A percentile compares a stretch with the other conserved stretches of the same genome.
phyloP scores from a whole-genome alignment of 768 basidiomycete species.

The Lentinus tigrinus region DNA sequence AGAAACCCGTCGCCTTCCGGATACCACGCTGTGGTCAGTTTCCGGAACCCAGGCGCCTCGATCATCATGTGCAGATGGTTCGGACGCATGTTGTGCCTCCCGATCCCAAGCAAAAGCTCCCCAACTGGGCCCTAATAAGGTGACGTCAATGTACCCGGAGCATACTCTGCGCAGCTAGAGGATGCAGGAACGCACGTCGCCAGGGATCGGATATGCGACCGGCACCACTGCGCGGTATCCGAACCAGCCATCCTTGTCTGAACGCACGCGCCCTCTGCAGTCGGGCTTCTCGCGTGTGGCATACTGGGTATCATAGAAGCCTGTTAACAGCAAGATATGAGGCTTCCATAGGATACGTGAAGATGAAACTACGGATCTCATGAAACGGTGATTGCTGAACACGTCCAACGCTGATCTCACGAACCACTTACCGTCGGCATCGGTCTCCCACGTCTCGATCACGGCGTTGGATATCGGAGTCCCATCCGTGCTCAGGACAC shows the following conservation, averaged over 20 bases:
- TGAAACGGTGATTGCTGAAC: not conserved
- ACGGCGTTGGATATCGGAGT: conserved; percentile 61
- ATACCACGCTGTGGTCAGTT: conserved; percentile 72
- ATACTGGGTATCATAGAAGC: conserved; percentile 53
- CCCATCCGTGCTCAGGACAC: conserved; percentile 57
- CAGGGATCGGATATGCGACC: conserved; percentile 73
- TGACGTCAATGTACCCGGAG: conserved; percentile 9
- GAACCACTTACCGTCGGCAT: conserved; percentile 47
- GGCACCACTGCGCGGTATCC: conserved; percentile 72
- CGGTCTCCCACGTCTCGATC: conserved; percentile 87
- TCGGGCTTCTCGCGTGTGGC: conserved; percentile 55
- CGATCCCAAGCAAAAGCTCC: conserved; percentile 49
- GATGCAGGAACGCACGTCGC: conserved; percentile 45
- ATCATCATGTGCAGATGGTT: conserved; percentile 79
- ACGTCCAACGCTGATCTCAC: not conserved
- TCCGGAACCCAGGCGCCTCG: conserved; percentile 69
- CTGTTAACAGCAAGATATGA: conserved; percentile 16
- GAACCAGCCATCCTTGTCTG: conserved; percentile 62
- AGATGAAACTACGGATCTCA: not conserved
- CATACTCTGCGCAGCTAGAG: not conserved
- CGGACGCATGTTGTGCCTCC: conserved; percentile 75
- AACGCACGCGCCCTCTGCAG: conserved; percentile 65
- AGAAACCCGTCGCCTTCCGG: conserved; percentile 68
- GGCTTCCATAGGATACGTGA: not conserved
- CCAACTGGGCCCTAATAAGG: conserved; percentile 67